A percentile compares a stretch with the other conserved stretches of the same genome.
These are phyloP conservation scores for Populus hybrid DNA, from an alignment of 441 rosid genomes.

Conservation along the genomic window DNA sequence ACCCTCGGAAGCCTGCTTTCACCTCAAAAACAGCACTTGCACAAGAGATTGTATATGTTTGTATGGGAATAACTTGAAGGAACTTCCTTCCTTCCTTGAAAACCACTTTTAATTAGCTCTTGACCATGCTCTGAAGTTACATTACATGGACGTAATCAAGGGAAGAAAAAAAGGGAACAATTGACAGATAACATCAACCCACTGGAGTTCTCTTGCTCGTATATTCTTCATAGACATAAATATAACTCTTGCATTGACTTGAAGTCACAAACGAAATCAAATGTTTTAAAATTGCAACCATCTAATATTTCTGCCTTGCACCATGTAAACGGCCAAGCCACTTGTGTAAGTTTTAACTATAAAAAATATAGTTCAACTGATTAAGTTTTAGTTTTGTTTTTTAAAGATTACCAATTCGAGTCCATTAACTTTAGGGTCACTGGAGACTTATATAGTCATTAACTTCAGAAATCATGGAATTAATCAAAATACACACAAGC, in stretches of 20 bases:
- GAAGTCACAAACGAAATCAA: neutral
- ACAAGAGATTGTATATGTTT: neutral
- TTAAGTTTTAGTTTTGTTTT: too few relatives aligned
- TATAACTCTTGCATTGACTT: neutral
- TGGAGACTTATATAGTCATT: too few relatives aligned
- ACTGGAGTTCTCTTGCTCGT: neutral
- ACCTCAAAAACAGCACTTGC: neutral
- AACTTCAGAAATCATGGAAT: accelerated
- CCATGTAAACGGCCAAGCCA: too few relatives aligned
- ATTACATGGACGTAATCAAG: neutral
- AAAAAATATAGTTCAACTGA: too few relatives aligned
- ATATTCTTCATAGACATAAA: too few relatives aligned
- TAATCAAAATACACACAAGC: too few relatives aligned
- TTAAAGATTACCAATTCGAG: accelerated
- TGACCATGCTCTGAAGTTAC: neutral
- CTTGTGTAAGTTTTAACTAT: too few relatives aligned
- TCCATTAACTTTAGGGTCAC: too few relatives aligned
- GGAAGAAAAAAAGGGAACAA: neutral
- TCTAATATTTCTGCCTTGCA: neutral
- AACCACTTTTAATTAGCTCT: neutral
- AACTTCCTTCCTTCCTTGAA: neutral
- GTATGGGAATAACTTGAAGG: neutral
- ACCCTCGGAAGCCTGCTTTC: neutral
- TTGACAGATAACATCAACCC: neutral
- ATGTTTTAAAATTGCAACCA: neutral